These are phyloP conservation scores for Pleurostoma richardsiae DNA, from an alignment of 2,329 filamentous ascomycete species.

Conservation along the genomic window DNA sequence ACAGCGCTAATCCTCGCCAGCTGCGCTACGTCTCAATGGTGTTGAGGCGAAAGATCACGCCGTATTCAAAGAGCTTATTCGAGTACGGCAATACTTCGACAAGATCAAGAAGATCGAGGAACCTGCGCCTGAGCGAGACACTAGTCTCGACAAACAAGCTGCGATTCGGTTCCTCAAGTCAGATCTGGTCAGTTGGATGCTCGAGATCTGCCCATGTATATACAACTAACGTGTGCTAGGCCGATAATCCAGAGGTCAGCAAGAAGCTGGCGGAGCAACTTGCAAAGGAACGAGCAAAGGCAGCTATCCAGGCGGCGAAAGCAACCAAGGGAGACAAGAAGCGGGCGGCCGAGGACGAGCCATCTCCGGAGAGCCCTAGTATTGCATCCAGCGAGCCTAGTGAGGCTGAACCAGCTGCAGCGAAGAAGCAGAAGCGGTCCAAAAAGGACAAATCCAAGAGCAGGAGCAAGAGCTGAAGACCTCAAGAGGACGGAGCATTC, in stretches of 20 bases:
- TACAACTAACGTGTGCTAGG: constrained; percentile 20
- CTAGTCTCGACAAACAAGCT: constrained; percentile 66
- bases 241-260: constrained; percentile 47
- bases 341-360: constrained; percentile 19
- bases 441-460: constrained; percentile 37
- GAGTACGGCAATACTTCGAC: constrained; percentile 85
- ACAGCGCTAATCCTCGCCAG: constrained; percentile 28
- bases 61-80: constrained; percentile 78
- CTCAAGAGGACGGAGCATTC: neutral
- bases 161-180: constrained; percentile 78
- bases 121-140: constrained; percentile 46
- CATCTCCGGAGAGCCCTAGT: constrained; percentile 11
- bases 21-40: constrained; percentile 73
- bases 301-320: constrained; percentile 25
- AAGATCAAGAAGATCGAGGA: constrained; percentile 81
- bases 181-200: constrained; percentile 55
- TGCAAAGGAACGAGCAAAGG: constrained; percentile 49
- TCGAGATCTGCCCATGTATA: neutral
- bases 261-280: constrained; percentile 50
- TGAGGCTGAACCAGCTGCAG: constrained; percentile 34
- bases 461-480: constrained; percentile 18
- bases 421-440: constrained; percentile 41
- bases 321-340: constrained; percentile 22
- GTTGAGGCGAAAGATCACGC: constrained; percentile 78
- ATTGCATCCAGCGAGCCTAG: constrained; percentile 10